A percentile compares a stretch with the other conserved stretches of the same genome.
Conservation (phyloP, 202 grass and related monocot species). For the Panicum virgatum region DNA sequence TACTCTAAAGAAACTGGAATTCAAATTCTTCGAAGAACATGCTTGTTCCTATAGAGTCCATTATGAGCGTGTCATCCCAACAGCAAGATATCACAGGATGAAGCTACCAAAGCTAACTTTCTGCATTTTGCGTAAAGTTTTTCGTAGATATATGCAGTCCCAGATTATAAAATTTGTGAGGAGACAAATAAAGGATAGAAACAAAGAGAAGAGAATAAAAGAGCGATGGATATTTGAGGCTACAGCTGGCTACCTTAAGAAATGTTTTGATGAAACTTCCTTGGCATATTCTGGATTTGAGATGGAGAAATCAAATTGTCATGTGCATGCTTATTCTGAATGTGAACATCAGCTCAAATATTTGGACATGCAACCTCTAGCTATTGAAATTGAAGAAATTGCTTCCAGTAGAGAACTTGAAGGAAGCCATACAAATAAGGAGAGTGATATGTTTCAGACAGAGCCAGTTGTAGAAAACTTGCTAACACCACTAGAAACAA, state of each 20-base stretch:
- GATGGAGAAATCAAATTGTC: constrained; percentile 48
- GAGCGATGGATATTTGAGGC: constrained; percentile 63
- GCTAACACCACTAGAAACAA: constrained; percentile 15
- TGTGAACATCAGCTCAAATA: constrained; percentile 32
- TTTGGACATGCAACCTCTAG: constrained; percentile 55
- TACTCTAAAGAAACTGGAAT: constrained; percentile 27
- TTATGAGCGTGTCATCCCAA: constrained; percentile 31
- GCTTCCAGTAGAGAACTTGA: constrained; percentile 35
- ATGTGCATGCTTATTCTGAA: constrained; percentile 30
- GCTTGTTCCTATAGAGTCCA: constrained; percentile 15
- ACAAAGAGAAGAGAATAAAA: constrained; percentile 59
- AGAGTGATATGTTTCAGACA: constrained; percentile 30
- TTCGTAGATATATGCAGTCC: constrained; percentile 48
- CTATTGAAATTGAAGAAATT: constrained; percentile 44
- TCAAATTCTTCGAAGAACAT: constrained; percentile 39
- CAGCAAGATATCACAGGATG: constrained; percentile 30
- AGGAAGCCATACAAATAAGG: constrained; percentile 31
- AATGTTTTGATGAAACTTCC: constrained; percentile 44
- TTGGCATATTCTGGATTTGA: constrained; percentile 48
- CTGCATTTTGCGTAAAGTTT: constrained; percentile 38
- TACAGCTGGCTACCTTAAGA: constrained; percentile 68
- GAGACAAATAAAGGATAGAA: constrained; percentile 60
- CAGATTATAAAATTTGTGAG: constrained; percentile 53
- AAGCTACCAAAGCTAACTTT: constrained; percentile 48
- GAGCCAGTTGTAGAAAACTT: constrained; percentile 38